These are phyloP conservation scores for Umbelopsis sp. DNA, from an alignment of 192 early-diverging fungal species.

Conservation along the genomic window DNA sequence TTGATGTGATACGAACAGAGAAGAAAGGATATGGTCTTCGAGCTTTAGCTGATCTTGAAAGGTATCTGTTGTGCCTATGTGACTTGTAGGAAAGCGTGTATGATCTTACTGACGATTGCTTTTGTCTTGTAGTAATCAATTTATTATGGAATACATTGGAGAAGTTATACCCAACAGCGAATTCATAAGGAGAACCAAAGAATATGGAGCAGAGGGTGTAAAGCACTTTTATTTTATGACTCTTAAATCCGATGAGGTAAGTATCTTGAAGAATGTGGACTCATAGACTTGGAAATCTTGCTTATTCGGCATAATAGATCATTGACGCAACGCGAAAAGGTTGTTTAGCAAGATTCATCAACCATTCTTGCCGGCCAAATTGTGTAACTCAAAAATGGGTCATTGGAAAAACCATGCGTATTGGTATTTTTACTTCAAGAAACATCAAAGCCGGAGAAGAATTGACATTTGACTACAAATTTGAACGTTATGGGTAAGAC, in stretches of 20 bases:
- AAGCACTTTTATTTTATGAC: constrained; percentile 99
- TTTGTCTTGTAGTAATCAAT: constrained; percentile 61
- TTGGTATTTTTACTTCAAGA: constrained; percentile 93
- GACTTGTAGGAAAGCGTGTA: neutral
- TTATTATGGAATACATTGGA: constrained; percentile 98
- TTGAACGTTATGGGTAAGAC: constrained; percentile 87
- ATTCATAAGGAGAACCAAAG: constrained; percentile 81
- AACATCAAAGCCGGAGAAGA: constrained; percentile 82
- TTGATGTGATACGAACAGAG: constrained; percentile 88
- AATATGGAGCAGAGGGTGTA: constrained; percentile 79
- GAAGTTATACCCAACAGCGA: constrained; percentile 86
- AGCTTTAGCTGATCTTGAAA: constrained; percentile 62
- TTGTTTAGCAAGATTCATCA: constrained; percentile 94
- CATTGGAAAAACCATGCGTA: constrained; percentile 82
- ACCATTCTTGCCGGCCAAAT: constrained; percentile 97
- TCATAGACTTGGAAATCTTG: constrained; percentile 1
- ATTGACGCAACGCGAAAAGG: constrained; percentile 96
- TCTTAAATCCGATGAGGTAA: constrained; percentile 85
- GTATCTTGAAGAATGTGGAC: neutral
- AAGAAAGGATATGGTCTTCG: constrained; percentile 95
- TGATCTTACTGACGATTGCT: constrained; percentile 4
- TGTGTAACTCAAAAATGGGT: constrained; percentile 97
- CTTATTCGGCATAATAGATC: constrained; percentile 48
- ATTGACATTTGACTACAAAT: constrained; percentile 98
- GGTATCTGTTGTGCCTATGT: constrained; percentile 50